Conservation (phyloP, 345 rosid genomes). For the Diplotaxis tenuifolia region DNA sequence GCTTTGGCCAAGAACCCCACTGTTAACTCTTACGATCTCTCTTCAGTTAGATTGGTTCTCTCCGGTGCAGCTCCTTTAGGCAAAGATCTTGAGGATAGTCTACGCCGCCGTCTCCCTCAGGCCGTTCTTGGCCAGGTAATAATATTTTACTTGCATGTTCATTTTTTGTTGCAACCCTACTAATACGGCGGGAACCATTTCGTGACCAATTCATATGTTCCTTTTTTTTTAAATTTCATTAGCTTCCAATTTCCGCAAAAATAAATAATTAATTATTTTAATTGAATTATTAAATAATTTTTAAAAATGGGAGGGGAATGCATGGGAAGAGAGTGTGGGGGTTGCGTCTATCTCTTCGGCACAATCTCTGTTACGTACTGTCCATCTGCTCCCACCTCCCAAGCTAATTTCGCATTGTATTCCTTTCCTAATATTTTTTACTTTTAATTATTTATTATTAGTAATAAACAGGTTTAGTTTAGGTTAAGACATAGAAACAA, state of each 20-base stretch:
- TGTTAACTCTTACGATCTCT: constrained; percentile 61
- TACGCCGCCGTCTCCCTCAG: constrained; percentile 61
- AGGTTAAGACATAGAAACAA: constrained; percentile 8
- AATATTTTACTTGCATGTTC: not conserved
- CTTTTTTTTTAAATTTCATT: not conserved
- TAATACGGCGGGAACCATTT: constrained; percentile 5
- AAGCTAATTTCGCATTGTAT: constrained; percentile 24
- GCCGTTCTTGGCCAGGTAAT: constrained; percentile 83
- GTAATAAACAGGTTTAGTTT: constrained; percentile 11
- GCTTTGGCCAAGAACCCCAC: constrained; percentile 75
- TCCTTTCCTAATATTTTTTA: not conserved
- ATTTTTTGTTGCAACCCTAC: not conserved
- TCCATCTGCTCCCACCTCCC: not conserved
- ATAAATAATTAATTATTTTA: not conserved
- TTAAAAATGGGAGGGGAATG: not conserved
- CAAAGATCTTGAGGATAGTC: constrained; percentile 79
- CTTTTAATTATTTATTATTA: not conserved
- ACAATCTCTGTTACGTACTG: constrained; percentile 14
- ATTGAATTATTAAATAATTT: not conserved
- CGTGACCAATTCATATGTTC: not conserved
- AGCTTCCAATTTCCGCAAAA: not conserved
- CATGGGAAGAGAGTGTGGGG: constrained; percentile 39
- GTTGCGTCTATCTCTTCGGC: constrained; percentile 29
- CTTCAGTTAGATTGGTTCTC: constrained; percentile 68
- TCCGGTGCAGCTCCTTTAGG: constrained; percentile 97